Base-by-base conservation (phyloP, 106 monocot genomes). In the Acorus calamus region DNA sequence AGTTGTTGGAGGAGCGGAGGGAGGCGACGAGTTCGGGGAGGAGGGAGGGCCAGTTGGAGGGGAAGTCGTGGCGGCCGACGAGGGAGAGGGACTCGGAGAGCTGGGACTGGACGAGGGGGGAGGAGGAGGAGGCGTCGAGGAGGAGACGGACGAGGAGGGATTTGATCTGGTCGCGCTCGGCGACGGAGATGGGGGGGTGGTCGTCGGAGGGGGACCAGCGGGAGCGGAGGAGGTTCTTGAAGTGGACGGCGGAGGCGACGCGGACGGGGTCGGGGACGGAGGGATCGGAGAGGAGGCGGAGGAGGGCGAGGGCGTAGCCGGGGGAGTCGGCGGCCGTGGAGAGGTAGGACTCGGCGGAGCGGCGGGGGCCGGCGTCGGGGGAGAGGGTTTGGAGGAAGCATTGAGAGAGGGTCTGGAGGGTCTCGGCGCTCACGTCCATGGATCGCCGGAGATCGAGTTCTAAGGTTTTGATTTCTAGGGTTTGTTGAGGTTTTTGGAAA, bases 321-420 rank as follows among this genome's bases (percentile, higher is more conserved):
- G 83, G 85, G 10, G 47, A 11, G 49, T 73, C 56, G 59, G 87
- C 71, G 41, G 84, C 78, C 55, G 76, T 45, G 72, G 70, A 47
- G 55, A 96, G 80, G 45, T 84, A 78, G 42, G 82, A 60, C 60
- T 96, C 96, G 44, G 91, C 87, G 6, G 67, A 76, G 42, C 91
- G 96, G 61, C 96, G 96, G 8, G 81, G 83, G 12, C 66, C 77
- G 43, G 96, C 68, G 5, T 51, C 52, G 4, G 80, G 85, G n/a
- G 96, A 98, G 53, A 98, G 79, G 3, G 87, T 80, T 43, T 83
- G 78, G 63, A 77, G 73, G 66, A 98, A 98, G 68, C 80, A 92
- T 9, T 74, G 70, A 41, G 89, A 79, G 5, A 94, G 86, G 49
- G 66, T 59, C 41, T 80, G 79, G 8, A 87, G 82, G 55, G 74